Conservation (phyloP, 768 basidiomycete species). For the Podaxis sp. region DNA sequence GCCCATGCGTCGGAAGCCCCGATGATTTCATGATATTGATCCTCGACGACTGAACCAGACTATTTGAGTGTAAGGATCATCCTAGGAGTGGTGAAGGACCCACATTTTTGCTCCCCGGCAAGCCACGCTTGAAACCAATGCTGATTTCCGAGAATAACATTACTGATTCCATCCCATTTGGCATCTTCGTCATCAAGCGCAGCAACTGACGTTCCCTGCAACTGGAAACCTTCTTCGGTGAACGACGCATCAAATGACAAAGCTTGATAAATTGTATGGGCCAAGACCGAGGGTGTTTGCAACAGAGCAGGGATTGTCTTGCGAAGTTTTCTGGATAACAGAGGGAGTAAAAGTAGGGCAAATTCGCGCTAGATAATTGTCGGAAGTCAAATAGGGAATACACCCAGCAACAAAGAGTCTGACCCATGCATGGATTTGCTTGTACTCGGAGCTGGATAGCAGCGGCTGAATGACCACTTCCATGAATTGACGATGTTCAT, state of each 20-base stretch:
- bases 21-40: slow-evolving; percentile 85
- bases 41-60: slow-evolving; percentile 67
- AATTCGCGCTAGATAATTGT: slow-evolving; percentile 69
- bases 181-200: slow-evolving; percentile 21
- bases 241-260: slow-evolving; percentile 83
- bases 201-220: slow-evolving; percentile 48
- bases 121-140: slow-evolving; percentile 95
- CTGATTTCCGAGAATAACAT: slow-evolving; percentile 74
- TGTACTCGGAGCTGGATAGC: slow-evolving; percentile 60
- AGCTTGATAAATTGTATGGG: slow-evolving; percentile 94
- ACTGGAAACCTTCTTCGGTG: slow-evolving; percentile 67
- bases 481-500: slow-evolving; percentile 84
- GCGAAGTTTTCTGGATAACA: slow-evolving; percentile 73
- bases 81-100: slow-evolving; percentile 26
- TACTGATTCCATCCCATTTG: slow-evolving; percentile 77
- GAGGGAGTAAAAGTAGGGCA: slow-evolving; percentile 69
- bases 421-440: slow-evolving; percentile 75
- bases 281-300: slow-evolving; percentile 78
- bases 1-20: slow-evolving; percentile 82
- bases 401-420: slow-evolving; percentile 18
- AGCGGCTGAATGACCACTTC: slow-evolving; percentile 70
- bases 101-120: slow-evolving; percentile 85
- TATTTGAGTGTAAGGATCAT: neutral
- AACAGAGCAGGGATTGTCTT: slow-evolving; percentile 74
- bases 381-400: slow-evolving; percentile 4